Evolutionary conservation across 352 stramenopile genomes (phyloP).

Genomic region (Phytophthora nicotianae): DNA sequence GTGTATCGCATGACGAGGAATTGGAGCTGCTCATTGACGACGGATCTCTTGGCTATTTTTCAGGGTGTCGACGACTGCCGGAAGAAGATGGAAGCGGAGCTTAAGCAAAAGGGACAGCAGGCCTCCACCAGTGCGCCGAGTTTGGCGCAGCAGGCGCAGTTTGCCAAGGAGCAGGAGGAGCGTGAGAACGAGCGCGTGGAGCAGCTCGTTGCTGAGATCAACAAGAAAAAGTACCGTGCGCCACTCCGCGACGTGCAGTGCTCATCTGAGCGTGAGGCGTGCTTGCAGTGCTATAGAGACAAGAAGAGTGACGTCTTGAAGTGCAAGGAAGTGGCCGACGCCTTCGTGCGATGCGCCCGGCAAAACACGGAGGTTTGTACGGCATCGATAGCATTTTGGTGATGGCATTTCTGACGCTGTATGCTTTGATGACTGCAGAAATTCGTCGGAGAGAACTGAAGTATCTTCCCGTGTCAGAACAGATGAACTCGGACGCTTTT

Average conservation of each 20-base stretch:
- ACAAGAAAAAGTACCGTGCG: constrained; percentile 84
- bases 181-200: constrained; percentile 72
- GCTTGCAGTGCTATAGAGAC: constrained; percentile 89
- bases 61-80: constrained; percentile 75
- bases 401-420: background rate
- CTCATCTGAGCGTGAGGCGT: constrained; percentile 74
- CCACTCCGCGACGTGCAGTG: constrained; percentile 85
- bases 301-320: constrained; percentile 78
- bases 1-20: background rate
- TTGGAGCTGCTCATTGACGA: background rate
- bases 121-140: constrained; percentile 10
- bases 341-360: constrained; percentile 81
- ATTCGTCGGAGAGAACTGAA: constrained; percentile 73
- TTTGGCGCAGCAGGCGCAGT: constrained; percentile 57
- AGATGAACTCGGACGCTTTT: constrained; percentile 8
- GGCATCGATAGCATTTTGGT: background rate
- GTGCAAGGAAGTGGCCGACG: constrained; percentile 88
- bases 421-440: constrained; percentile 36
- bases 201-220: constrained; percentile 79
- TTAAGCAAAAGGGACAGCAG: constrained; percentile 41
- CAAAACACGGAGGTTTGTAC: constrained; percentile 74
- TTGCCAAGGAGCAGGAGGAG: constrained; percentile 73
- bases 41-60: constrained; percentile 2
- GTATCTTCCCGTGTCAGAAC: constrained; percentile 17
- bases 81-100: constrained; percentile 58